A percentile compares a stretch with the other conserved stretches of the same genome.
Conservation (phyloP, 306 rosid genomes). For the Alnus rubra region DNA sequence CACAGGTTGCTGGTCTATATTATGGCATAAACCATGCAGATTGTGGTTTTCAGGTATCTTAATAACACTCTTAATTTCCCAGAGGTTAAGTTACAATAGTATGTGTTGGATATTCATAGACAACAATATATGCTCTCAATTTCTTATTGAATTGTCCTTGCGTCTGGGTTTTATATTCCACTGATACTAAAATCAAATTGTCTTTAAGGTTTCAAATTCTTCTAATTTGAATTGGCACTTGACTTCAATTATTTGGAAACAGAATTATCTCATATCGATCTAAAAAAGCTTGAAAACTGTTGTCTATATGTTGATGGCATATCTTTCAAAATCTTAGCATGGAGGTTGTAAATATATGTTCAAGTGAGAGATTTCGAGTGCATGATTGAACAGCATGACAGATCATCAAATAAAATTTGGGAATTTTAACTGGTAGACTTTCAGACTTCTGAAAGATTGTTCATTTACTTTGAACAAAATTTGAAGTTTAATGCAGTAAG, state of each 20-base stretch:
- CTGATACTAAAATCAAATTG: neutral
- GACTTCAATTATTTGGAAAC: neutral
- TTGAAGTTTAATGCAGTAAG: neutral
- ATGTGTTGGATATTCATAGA: neutral
- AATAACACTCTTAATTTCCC: neutral
- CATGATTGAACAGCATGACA: neutral
- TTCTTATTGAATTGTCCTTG: neutral
- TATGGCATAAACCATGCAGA: slow-evolving; percentile 54
- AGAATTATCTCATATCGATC: neutral
- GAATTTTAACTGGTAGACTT: neutral
- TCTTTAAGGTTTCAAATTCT: neutral
- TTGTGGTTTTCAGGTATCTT: slow-evolving; percentile 79
- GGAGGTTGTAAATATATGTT: neutral
- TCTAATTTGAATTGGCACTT: neutral
- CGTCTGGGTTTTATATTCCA: neutral
- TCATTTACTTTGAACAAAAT: neutral
- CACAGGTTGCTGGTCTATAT: slow-evolving; percentile 83
- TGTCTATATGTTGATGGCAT: neutral
- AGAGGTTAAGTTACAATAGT: neutral
- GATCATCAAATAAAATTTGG: neutral
- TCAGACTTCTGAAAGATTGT: neutral
- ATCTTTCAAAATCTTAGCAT: neutral
- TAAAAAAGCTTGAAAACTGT: neutral
- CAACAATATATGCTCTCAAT: neutral
- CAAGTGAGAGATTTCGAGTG: neutral